Base-by-base conservation (phyloP, 2,329 filamentous ascomycete genomes). In the Bipolaris gigantea region DNA sequence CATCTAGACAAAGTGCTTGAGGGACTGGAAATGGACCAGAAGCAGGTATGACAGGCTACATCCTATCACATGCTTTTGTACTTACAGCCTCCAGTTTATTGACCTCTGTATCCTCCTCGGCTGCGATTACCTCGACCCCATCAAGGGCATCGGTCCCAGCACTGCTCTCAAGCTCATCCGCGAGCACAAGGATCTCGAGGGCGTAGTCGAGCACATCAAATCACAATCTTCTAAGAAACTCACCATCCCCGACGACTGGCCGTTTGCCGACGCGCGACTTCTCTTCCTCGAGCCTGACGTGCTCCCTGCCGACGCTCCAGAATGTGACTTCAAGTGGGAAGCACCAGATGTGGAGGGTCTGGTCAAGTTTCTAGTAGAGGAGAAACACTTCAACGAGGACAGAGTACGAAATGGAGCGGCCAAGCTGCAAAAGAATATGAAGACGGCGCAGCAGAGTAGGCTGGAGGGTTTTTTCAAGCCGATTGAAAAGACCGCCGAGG, bases 311-410 rank as follows among this genome's bases (percentile, higher is more conserved):
- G 89, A 95, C 63, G 85, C 95, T 67, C 85, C 89, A 0, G 86
- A 91, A 11, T 97, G 92, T 75, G 92, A 99, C 72, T 96, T 97
- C 81, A 97, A 96, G 76, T 99, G 95, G 94, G 92, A 97, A 40
- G 88, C 87, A 55, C 94, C 94, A 3, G 92, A 99, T 67, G 81
- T 94, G 1, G 92, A 97, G 2, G 93, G 91, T 0, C 83, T 99
- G 0, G 85, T 99, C 59, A 84, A 94, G 65, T 99, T 90, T 75
- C 80, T 99, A 2, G 94, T 96, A 3, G 85, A 85, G 5, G 94
- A 97, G 71, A 99, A 99, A 78, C 94, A 92, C 0, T 99, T 99
- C 81, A 96, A 87, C 27, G 95, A 99, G 73, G 94, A 99, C 71
- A 84, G 94, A 16, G 94, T 99, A 8, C 85, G 92, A 34, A 85